phyloP scores from a whole-genome alignment of 2,329 filamentous ascomycete species.

The Cytospora piceicola region DNA sequence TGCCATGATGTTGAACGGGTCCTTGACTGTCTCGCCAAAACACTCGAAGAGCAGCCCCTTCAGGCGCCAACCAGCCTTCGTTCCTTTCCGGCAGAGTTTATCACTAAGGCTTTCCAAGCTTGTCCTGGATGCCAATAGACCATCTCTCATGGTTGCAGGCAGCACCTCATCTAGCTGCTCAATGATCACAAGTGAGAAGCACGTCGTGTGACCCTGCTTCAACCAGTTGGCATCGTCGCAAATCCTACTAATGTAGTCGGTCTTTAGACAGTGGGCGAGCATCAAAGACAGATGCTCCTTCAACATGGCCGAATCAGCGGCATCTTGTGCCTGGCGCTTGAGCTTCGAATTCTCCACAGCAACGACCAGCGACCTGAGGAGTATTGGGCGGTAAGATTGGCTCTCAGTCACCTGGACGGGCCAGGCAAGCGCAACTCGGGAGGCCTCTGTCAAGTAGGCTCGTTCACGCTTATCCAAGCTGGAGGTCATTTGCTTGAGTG shows the following conservation, averaged over 20 bases:
- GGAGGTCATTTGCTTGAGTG: constrained; percentile 31
- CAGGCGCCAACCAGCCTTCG: constrained; percentile 49
- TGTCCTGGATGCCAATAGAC: constrained; percentile 7
- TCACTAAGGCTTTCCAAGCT: constrained; percentile 32
- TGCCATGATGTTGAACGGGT: constrained; percentile 38
- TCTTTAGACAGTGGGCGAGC: not conserved
- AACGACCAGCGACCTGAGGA: constrained; percentile 22
- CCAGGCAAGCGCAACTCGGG: constrained; percentile 12
- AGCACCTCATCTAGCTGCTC: constrained; percentile 33
- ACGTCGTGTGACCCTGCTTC: constrained; percentile 5
- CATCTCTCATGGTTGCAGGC: constrained; percentile 27
- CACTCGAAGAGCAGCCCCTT: constrained; percentile 48
- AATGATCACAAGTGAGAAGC: constrained; percentile 18
- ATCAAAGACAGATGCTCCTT: constrained; percentile 10
- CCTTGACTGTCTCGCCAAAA: constrained; percentile 40
- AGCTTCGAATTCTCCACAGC: constrained; percentile 16
- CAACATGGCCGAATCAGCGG: constrained; percentile 5
- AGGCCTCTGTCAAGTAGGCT: constrained; percentile 28
- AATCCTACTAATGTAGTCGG: not conserved
- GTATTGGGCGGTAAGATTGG: constrained; percentile 15
- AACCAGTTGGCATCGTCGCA: not conserved
- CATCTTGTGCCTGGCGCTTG: constrained; percentile 11
- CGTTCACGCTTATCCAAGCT: constrained; percentile 31
- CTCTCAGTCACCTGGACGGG: not conserved
- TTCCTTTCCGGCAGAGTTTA: constrained; percentile 31